Evolutionary conservation across 2,329 filamentous ascomycete genomes (phyloP).

Genomic region (Fusarium domesticum): DNA sequence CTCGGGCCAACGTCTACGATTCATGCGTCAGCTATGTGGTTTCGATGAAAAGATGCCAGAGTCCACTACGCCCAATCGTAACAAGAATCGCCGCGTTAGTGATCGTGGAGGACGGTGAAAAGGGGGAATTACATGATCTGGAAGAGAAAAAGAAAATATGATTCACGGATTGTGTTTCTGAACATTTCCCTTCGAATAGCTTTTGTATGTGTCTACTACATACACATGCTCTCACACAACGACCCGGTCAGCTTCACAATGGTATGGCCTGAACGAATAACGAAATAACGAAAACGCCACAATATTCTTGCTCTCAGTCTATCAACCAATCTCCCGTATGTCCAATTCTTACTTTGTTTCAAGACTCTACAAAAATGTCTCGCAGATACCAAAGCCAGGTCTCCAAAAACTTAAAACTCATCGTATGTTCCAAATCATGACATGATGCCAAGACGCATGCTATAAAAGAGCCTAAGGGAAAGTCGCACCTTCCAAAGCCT

Average conservation of each 20-base stretch:
- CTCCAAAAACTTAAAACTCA: constrained; percentile 8
- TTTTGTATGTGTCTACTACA: no score
- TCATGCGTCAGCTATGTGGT: constrained; percentile 55
- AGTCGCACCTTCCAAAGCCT: neutral
- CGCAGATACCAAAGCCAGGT: neutral
- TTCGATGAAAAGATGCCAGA: constrained; percentile 35
- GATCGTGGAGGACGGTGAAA: constrained; percentile 16
- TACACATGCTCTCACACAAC: no score
- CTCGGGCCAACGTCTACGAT: constrained; percentile 53
- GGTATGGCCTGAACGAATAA: no score
- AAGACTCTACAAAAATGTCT: no score
- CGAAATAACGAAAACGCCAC: no score
- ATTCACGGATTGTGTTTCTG: neutral
- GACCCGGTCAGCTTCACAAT: no score
- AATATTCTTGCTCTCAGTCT: neutral
- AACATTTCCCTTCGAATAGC: no score
- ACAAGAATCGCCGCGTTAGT: constrained; percentile 15
- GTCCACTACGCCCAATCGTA: constrained; percentile 3
- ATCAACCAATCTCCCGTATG: neutral
- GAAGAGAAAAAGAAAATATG: no score
- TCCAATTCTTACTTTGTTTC: neutral
- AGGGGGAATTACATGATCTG: no score
- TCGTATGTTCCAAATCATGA: constrained; percentile 3
- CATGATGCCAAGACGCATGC: constrained; percentile 2
- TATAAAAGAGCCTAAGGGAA: neutral